Evolutionary conservation across 805 yeast species (phyloP).

Genomic region (Candida germanica): DNA sequence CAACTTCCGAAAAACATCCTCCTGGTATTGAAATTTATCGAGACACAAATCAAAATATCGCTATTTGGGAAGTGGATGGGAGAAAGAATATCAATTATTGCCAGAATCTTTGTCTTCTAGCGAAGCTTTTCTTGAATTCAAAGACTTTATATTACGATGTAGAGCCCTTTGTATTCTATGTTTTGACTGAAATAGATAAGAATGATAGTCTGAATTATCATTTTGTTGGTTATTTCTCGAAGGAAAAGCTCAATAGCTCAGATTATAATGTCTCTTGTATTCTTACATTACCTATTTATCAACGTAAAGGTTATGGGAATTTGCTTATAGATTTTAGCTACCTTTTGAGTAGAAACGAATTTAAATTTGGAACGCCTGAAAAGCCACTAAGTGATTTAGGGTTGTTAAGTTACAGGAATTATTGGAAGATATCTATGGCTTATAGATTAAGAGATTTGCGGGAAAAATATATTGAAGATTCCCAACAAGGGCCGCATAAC

Average conservation of each 20-base stretch:
- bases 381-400: constrained; percentile 91
- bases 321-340: constrained; percentile 88
- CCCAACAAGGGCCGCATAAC: constrained; percentile 8
- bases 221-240: constrained; percentile 92
- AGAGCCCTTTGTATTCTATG: constrained; percentile 89
- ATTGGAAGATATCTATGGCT: constrained; percentile 74
- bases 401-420: constrained; percentile 75
- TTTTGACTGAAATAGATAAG: constrained; percentile 66
- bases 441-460: constrained; percentile 35
- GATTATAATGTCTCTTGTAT: constrained; percentile 88
- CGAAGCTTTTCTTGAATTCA: constrained; percentile 85
- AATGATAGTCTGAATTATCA: constrained; percentile 47
- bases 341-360: constrained; percentile 69
- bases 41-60: constrained; percentile 25
- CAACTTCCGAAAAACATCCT: constrained; percentile 54
- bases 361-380: constrained; percentile 87
- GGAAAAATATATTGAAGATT: constrained; percentile 13
- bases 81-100: constrained; percentile 77
- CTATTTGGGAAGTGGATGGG: constrained; percentile 66
- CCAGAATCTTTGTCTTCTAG: constrained; percentile 84
- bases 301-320: constrained; percentile 85
- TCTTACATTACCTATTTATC: constrained; percentile 82
- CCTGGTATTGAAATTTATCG: constrained; percentile 49
- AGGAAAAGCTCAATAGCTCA: constrained; percentile 73
- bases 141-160: constrained; percentile 93